Conservation (phyloP, 371 early-diverging fungal genomes). For the Chytridium lagenaria region DNA sequence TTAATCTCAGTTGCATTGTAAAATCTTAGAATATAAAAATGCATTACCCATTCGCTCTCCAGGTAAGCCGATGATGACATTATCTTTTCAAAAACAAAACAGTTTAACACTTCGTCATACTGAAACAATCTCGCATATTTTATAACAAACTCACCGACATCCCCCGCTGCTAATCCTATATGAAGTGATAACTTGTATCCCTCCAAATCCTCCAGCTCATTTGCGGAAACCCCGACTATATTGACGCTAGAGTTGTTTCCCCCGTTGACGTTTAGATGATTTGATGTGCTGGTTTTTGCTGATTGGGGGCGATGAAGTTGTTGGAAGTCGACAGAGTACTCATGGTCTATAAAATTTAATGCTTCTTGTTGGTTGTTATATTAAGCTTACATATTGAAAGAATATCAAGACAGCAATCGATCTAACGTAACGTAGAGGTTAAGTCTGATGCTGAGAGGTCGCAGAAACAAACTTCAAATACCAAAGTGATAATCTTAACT, state of each 20-base stretch:
- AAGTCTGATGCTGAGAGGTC: too few species aligned
- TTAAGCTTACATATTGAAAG: conserved; percentile 11
- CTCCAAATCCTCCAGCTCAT: conserved; percentile 12
- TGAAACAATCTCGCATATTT: not conserved
- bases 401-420: conserved; percentile 23
- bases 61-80: conserved; percentile 14
- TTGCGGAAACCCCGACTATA: not conserved
- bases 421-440: too few species aligned
- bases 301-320: conserved; percentile 1
- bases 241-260: conserved; percentile 1
- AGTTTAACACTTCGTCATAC: not conserved
- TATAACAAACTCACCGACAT: conserved; percentile 3
- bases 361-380: not conserved
- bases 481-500: not conserved
- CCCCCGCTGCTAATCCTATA: conserved; percentile 13
- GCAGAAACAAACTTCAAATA: too few species aligned
- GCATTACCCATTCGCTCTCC: conserved; percentile 17
- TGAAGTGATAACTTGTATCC: conserved; percentile 17
- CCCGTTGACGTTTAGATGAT: not conserved
- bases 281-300: not conserved
- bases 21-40: not conserved
- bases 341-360: conserved; percentile 7
- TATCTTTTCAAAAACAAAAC: conserved; percentile 7
- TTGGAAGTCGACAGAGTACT: conserved; percentile 18
- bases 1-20: not conserved